Evolutionary conservation across 345 rosid genomes (phyloP), one percentile per base, ranked within the genome.

Genomic region (Acer campestre): DNA sequence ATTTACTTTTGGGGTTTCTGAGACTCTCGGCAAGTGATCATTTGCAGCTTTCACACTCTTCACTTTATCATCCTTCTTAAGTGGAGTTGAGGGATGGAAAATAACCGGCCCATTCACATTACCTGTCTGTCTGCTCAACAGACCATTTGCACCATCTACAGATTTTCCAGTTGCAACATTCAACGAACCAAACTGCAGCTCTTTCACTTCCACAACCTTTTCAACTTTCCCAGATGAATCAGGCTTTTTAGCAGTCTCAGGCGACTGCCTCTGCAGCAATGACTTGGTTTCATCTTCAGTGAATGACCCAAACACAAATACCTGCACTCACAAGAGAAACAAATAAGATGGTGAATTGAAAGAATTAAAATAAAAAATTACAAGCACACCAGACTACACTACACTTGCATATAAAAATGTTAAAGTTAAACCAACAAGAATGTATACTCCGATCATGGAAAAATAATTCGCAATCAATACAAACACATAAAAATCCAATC

Each of bases 231-330:
- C 84, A 78, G 86, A 42, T 38, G 88, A 67, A 74, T 73, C 85
- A 46, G 79, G 80, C 74, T 86, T 89, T 78, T 83, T 86, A 73
- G 82, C 82, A 74, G 61, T 87, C 49, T 71, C 90, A 82, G 86
- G 38, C 35, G 89, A 67, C 70, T 75, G 83, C 67, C 80, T 86
- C 67, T 67, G 80, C 80, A 87, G 84, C 82, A 81, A 86, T 64
- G 88, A 89, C 79, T 75, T 90, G 59, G 95, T 92, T 80, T 94
- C 98, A 23, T 96, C 93, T 85, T 94, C 98, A 23, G 95, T 90
- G 81, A 96, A 96, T 35, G 98, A 96, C 38, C 98, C 98, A 82
- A 96, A 96, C 73, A 94, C 58, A 56, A 94, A 42, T 31, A 90
- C 70, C 91, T 93, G 87, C 79, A 51, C 29, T 67, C 81, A 40